A percentile compares a stretch with the other conserved stretches of the same genome.
Evolutionary conservation across 495 filamentous ascomycete genomes (phyloP).

Genomic region (Talaromyces ruber): DNA sequence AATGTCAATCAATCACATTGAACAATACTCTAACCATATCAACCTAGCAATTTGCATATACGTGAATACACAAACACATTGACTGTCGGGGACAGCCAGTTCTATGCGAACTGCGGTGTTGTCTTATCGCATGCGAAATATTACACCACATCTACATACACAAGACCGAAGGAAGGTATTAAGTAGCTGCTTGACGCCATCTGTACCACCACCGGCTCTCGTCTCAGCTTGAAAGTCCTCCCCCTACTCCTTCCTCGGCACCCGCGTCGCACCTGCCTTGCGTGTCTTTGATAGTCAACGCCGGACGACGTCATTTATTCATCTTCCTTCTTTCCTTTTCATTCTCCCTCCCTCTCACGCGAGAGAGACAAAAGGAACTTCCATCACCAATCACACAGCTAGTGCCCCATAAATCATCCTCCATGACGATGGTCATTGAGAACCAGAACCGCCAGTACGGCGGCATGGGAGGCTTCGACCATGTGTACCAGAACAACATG

Average conservation of each 20-base stretch:
- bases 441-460: constrained; percentile 76
- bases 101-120: not conserved
- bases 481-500: constrained; percentile 59
- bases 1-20: not conserved
- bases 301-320: not conserved
- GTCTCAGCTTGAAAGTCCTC: not conserved
- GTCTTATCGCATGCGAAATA: not conserved
- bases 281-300: not conserved
- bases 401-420: constrained; percentile 14
- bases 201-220: not conserved
- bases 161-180: not conserved
- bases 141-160: not conserved
- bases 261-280: not conserved
- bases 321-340: not conserved
- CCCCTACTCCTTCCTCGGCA: not conserved
- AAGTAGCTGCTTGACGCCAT: not conserved
- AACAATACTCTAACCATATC: not conserved
- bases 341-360: constrained; percentile 12
- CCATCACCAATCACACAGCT: not conserved
- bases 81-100: not conserved
- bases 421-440: constrained; percentile 85
- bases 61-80: not conserved
- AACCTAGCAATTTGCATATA: too few relatives aligned
- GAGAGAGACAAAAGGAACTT: not conserved
- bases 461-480: constrained; percentile 68